phyloP scores from a whole-genome alignment of 2,329 filamentous ascomycete species.

The Xylogone sp. region DNA sequence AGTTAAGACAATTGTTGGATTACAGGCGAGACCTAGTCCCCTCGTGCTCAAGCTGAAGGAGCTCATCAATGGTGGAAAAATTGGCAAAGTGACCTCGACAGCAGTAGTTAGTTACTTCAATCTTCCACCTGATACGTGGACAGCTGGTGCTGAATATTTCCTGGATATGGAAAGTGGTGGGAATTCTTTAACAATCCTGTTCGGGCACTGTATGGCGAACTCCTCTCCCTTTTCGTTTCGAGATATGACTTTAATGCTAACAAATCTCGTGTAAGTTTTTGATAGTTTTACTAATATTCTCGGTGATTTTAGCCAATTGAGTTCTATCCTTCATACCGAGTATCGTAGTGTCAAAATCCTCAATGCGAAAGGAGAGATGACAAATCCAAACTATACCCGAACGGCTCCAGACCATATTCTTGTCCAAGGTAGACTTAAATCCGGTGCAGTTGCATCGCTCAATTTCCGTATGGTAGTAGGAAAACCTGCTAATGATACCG shows the following conservation, averaged over 20 bases:
- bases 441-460: constrained; percentile 27
- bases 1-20: constrained; percentile 40
- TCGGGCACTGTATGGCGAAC: constrained; percentile 13
- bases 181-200: constrained; percentile 8
- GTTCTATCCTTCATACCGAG: constrained; percentile 24
- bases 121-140: background rate
- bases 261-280: constrained; percentile 20
- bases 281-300: constrained; percentile 30
- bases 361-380: constrained; percentile 15
- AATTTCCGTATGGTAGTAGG: constrained; percentile 17
- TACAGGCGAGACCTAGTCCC: constrained; percentile 38
- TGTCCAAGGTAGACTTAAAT: constrained; percentile 29
- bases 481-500: constrained; percentile 16
- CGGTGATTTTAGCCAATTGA: constrained; percentile 25
- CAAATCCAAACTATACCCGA: constrained; percentile 19
- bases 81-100: constrained; percentile 34
- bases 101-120: background rate
- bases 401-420: constrained; percentile 32
- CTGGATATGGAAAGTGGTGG: constrained; percentile 10
- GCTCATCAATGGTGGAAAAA: constrained; percentile 35
- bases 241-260: background rate
- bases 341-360: constrained; percentile 18
- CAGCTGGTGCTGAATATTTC: constrained; percentile 11
- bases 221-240: background rate
- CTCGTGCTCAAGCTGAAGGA: constrained; percentile 36